Evolutionary conservation across 2,329 filamentous ascomycete genomes (phyloP), one percentile per base, ranked within the genome.

Genomic region (Myriosclerotinia duriaeana): DNA sequence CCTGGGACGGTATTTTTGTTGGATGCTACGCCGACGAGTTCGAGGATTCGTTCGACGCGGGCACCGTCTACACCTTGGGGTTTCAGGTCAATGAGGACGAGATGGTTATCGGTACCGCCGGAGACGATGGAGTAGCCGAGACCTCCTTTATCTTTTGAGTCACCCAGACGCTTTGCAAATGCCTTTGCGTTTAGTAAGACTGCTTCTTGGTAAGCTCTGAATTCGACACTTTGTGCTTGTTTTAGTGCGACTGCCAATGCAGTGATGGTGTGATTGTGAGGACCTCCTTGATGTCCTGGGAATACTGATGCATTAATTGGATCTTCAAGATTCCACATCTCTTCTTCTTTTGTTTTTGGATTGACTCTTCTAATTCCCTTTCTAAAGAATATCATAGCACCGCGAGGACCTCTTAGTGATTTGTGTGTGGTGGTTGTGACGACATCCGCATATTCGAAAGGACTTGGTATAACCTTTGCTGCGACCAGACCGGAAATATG

Each of bases 321-420:
- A 74, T 89, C 87, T 84, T 99, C 95, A 44, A 99, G 87, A 76
- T 99, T 93, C 79, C 97, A 99, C 75, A 93, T 89, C 83, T 94
- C 87, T 82, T 97, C 94, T 76, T 93, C 93, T 76, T 93, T 93
- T 59, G 69, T 90, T 89, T 86, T 97, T 97, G 80, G 90, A 83
- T 78, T 98, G 92, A 65, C 90, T 90, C 76, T 90, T 92, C 94
- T 91, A 69, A 97, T 89, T 71, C 95, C 95, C 84, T 96, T 97
- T 81, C 95, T 92, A 89, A 93, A 99, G 87, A 99, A 99, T 83
- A 99, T 99, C 95, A 99, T 99, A 78, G 95, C 95, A 77, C 95
- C 95, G 79, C 95, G 92, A 68, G 95, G 95, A 68, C 95, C 95
- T 80, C 95, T 93, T 74, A 99, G 90, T 66, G 93, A 97, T 87